Evolutionary conservation across 2,329 filamentous ascomycete genomes (phyloP).

Genomic region (Huntiella omanensis): DNA sequence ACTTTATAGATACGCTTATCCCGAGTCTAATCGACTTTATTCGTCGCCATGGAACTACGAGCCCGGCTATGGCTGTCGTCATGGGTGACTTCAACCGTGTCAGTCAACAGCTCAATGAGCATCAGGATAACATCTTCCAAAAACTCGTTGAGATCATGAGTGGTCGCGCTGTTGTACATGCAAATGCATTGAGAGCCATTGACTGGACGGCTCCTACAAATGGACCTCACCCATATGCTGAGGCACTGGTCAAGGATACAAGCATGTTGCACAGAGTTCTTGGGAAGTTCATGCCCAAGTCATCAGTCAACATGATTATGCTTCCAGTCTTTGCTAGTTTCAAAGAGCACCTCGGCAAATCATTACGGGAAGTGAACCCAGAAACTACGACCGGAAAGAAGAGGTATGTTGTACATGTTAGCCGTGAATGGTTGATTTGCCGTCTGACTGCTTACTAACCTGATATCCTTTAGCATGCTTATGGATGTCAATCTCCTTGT

Average conservation of each 20-base stretch:
- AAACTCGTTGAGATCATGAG: slow-evolving; percentile 90
- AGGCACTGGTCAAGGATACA: slow-evolving; percentile 72
- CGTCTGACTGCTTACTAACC: slow-evolving; percentile 6
- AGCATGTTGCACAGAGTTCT: slow-evolving; percentile 68
- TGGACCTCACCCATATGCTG: slow-evolving; percentile 51
- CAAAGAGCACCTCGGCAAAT: slow-evolving; percentile 56
- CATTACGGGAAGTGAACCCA: slow-evolving; percentile 45
- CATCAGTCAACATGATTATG: slow-evolving; percentile 68
- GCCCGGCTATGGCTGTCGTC: slow-evolving; percentile 32
- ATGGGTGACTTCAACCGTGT: slow-evolving; percentile 82
- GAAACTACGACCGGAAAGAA: slow-evolving; percentile 49
- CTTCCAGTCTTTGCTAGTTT: slow-evolving; percentile 67
- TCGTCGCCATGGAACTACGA: slow-evolving; percentile 42
- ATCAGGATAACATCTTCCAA: slow-evolving; percentile 77
- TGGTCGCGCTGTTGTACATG: slow-evolving; percentile 52
- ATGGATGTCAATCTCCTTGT: slow-evolving; percentile 59
- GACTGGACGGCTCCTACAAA: slow-evolving; percentile 38
- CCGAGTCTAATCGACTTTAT: slow-evolving; percentile 86
- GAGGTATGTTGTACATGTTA: slow-evolving; percentile 34
- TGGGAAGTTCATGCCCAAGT: slow-evolving; percentile 61
- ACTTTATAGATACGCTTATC: slow-evolving; percentile 71
- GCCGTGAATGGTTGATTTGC: not conserved
- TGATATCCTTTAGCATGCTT: slow-evolving; percentile 40
- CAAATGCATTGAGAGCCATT: slow-evolving; percentile 54
- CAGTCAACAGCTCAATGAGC: slow-evolving; percentile 65